Evolutionary conservation across 1,139 yeast genomes (phyloP), one percentile per base, ranked within the genome.

Genomic region (Candida sp.): DNA sequence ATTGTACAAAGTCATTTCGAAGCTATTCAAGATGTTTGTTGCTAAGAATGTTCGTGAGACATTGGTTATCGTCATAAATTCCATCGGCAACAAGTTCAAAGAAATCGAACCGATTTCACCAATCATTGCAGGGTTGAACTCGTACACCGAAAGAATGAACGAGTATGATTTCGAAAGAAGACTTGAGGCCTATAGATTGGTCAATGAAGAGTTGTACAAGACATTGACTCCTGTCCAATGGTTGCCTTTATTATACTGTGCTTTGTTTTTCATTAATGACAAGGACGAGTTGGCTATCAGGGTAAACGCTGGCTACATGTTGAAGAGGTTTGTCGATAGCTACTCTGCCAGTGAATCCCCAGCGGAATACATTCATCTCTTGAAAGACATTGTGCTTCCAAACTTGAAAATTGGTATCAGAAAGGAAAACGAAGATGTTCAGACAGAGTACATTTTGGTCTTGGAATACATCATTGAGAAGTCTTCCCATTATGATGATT

Each of bases 111-210:
- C 71, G 6, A 81, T 85, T 28, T 81, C 88, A 2, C 61, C 65
- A 0, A 65, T 92, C 23, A 65, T 91, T 11, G 72, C 71, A 3
- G 90, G 85, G 33, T 71, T 94, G 55, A 93, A 93, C 64, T 77
- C 97, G 0, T 90, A 75, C 61, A 83, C 92, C 0, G 80, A 73
- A 44, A 79, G 91, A 53, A 72, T 91, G 54, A 87, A 84, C 43
- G 91, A 88, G 57, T 86, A 90, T 41, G 96, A 96, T 68, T 94
- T 87, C 66, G 94, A 86, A 53, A 80, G 80, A 52, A 79, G 97
- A 51, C 72, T 93, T 44, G 75, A 78, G 6, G 91, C 96, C 0
- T 94, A 84, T 66, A 81, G 83, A 49, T 63, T 62, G 23, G 75
- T 96, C 51, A 89, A 86, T 57, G 96, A 90, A 55, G 67, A 65